A percentile compares a stretch with the other conserved stretches of the same genome.
Evolutionary conservation across 1,139 yeast genomes (phyloP).

Genomic region (Petasospora fabianii): DNA sequence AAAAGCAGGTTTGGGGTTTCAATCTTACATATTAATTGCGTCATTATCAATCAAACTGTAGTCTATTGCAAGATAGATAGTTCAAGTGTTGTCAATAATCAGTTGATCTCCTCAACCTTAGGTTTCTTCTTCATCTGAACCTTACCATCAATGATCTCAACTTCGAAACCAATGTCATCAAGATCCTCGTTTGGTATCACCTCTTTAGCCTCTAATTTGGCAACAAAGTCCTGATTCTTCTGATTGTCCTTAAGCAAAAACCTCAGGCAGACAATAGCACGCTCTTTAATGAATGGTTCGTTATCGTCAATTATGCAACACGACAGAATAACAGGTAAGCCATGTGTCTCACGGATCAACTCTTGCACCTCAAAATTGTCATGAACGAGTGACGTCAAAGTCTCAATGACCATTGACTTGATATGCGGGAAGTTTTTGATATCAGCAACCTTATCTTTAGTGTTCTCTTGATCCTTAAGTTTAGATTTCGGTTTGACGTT

Average conservation of each 20-base stretch:
- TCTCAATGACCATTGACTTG: constrained; percentile 59
- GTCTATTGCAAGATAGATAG: too few relatives aligned
- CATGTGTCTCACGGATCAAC: constrained; percentile 58
- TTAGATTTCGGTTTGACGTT: constrained; percentile 32
- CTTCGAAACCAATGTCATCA: constrained; percentile 56
- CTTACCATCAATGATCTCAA: constrained; percentile 53
- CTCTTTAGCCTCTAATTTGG: constrained; percentile 54
- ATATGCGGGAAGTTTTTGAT: constrained; percentile 52
- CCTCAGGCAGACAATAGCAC: constrained; percentile 75
- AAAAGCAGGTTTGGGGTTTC: too few relatives aligned
- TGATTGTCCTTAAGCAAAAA: constrained; percentile 60
- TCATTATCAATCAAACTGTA: too few relatives aligned
- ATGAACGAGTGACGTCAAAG: constrained; percentile 52
- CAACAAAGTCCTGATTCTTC: constrained; percentile 72
- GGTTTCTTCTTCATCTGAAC: constrained; percentile 34
- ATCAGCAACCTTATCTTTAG: constrained; percentile 24
- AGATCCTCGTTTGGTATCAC: constrained; percentile 47
- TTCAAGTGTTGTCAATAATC: too few relatives aligned
- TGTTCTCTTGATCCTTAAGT: constrained; percentile 24
- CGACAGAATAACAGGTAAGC: constrained; percentile 67
- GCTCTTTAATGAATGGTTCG: constrained; percentile 85
- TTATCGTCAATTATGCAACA: constrained; percentile 83
- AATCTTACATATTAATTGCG: too few relatives aligned
- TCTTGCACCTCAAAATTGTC: constrained; percentile 61
- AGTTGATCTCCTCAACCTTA: constrained; percentile 9